Evolutionary conservation across 257 asterid genomes (phyloP).

Genomic region (Buddleja alternifolia): DNA sequence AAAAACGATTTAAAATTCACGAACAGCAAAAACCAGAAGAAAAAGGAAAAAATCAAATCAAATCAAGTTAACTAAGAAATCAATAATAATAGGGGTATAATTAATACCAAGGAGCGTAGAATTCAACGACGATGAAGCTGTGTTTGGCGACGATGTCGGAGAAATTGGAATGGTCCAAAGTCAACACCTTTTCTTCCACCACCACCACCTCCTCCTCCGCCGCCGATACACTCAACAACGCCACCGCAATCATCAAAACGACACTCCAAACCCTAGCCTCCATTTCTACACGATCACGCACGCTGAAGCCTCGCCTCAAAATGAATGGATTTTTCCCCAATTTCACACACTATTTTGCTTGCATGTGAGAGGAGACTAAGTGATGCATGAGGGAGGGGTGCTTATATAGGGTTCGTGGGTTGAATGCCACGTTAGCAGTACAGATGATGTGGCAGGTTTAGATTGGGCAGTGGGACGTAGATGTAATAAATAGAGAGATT

Average conservation of each 20-base stretch:
- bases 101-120: conserved; percentile 78
- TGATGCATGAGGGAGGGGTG: not conserved
- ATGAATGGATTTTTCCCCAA: conserved; percentile 1
- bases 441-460: conserved; percentile 29
- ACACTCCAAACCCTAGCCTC: conserved; percentile 43
- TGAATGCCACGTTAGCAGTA: conserved; percentile 38
- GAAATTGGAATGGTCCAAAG: conserved; percentile 73
- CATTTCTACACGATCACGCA: too few relatives aligned
- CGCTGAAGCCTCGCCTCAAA: not conserved
- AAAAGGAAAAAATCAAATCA: not conserved
- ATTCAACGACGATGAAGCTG: conserved; percentile 73
- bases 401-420: conserved; percentile 36
- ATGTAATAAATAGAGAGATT: conserved; percentile 7
- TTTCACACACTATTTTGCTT: conserved; percentile 30
- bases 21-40: not conserved
- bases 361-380: conserved; percentile 12
- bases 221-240: conserved; percentile 35
- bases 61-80: not conserved
- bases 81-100: not conserved
- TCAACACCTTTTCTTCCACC: conserved; percentile 68
- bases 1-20: conserved; percentile 25
- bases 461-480: conserved; percentile 49
- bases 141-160: conserved; percentile 48
- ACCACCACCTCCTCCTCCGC: conserved; percentile 39
- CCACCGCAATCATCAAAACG: conserved; percentile 27